Conservation (phyloP, 768 basidiomycete genomes). For the Psilocybe cyanescens region DNA sequence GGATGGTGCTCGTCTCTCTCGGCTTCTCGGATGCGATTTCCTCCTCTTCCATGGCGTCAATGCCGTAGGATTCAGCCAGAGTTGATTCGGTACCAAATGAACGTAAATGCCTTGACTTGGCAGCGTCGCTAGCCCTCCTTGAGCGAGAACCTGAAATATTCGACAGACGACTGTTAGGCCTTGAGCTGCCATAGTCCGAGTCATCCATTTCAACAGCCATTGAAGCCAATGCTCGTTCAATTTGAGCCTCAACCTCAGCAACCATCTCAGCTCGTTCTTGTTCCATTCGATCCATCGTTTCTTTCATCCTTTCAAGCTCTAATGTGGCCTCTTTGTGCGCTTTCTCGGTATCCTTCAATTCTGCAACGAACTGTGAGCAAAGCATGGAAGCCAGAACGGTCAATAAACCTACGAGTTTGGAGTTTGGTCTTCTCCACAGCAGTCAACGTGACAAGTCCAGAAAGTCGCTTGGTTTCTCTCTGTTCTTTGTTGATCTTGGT, state of each 20-base stretch:
- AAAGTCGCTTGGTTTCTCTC: conserved; percentile 83
- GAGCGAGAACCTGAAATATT: conserved; percentile 59
- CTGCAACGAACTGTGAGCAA: conserved; percentile 39
- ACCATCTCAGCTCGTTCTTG: conserved; percentile 87
- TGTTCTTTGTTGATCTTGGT: conserved; percentile 92
- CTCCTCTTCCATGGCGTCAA: conserved; percentile 25
- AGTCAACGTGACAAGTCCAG: conserved; percentile 77
- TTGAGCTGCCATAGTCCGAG: conserved; percentile 75
- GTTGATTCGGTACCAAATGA: conserved; percentile 84
- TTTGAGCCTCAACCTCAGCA: conserved; percentile 92
- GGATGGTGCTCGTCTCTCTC: conserved; percentile 54
- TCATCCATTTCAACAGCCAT: conserved; percentile 84
- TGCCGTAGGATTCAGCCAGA: conserved; percentile 68
- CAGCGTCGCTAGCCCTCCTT: conserved; percentile 62
- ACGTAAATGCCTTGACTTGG: conserved; percentile 56
- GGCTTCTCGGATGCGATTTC: conserved; percentile 37
- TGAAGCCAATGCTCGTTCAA: conserved; percentile 82
- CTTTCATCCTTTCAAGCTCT: conserved; percentile 86
- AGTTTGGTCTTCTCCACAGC: conserved; percentile 79
- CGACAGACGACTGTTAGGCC: conserved; percentile 70
- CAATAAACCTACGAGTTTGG: conserved; percentile 66
- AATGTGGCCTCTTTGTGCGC: conserved; percentile 79
- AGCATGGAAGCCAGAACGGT: background rate
- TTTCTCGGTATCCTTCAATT: conserved; percentile 78
- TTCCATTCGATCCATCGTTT: conserved; percentile 88